Evolutionary conservation across 2,329 filamentous ascomycete species (phyloP).

Genomic region (Aspergillus quadrilineatus): DNA sequence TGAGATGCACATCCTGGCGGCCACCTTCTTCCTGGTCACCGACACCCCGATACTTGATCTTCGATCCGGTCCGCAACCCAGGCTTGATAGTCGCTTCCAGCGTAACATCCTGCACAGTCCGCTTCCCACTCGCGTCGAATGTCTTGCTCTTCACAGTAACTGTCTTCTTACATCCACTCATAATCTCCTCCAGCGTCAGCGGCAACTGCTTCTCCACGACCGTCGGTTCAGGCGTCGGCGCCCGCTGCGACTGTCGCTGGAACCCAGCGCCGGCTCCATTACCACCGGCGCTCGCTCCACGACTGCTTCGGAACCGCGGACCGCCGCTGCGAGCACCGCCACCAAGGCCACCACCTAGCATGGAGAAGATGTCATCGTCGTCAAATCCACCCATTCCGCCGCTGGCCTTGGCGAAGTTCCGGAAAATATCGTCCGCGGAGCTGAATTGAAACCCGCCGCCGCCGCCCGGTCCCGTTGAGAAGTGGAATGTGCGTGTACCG

Average conservation of each 20-base stretch:
- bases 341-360: constrained; percentile 41
- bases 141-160: constrained; percentile 98
- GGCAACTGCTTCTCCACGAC: constrained; percentile 83
- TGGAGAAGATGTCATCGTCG: constrained; percentile 57
- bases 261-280: constrained; percentile 24
- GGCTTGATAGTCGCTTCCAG: constrained; percentile 94
- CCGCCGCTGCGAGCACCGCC: constrained; percentile 40
- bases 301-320: constrained; percentile 33
- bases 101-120: constrained; percentile 82
- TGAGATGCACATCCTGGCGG: constrained; percentile 91
- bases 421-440: constrained; percentile 79
- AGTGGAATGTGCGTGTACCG: constrained; percentile 49
- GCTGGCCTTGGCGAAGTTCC: constrained; percentile 69
- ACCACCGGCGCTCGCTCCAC: constrained; percentile 11
- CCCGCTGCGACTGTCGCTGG: constrained; percentile 31
- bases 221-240: constrained; percentile 75
- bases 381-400: constrained; percentile 52
- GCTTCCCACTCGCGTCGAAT: constrained; percentile 79
- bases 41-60: constrained; percentile 98
- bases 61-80: constrained; percentile 92
- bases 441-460: constrained; percentile 75
- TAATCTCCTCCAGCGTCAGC: constrained; percentile 84
- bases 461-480: constrained; percentile 53
- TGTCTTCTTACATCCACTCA: constrained; percentile 85
- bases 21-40: constrained; percentile 96